phyloP scores from a whole-genome alignment of 2,329 filamentous ascomycete species.

The Coniochaeta pulveracea region DNA sequence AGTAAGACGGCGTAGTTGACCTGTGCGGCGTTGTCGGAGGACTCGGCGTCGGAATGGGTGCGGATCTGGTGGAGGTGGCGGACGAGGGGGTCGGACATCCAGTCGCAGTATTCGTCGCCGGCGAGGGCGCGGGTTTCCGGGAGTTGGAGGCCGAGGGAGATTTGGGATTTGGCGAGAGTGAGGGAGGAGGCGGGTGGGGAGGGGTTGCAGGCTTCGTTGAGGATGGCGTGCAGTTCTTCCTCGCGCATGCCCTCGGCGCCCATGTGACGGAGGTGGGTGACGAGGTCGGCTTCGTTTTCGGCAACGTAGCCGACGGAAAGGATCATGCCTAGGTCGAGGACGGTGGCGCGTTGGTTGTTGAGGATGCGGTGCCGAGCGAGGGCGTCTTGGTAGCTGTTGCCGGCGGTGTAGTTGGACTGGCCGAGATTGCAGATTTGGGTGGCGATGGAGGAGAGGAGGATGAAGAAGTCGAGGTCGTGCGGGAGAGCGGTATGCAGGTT shows the following conservation, averaged over 20 bases:
- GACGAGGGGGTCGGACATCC: conserved; percentile 9
- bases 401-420: conserved; percentile 47
- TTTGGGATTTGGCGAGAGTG: conserved; percentile 7
- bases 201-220: conserved; percentile 9
- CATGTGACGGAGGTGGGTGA: conserved; percentile 7
- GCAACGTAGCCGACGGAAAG: conserved; percentile 6
- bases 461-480: conserved; percentile 26
- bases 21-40: neutral
- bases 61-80: neutral
- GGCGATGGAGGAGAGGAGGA: conserved; percentile 41
- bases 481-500: conserved; percentile 31
- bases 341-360: neutral
- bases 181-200: neutral
- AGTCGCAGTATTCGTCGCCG: conserved; percentile 6
- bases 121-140: conserved; percentile 10
- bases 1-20: neutral
- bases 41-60: neutral
- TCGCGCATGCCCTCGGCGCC: conserved; percentile 11
- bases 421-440: conserved; percentile 45
- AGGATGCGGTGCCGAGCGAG: conserved; percentile 20
- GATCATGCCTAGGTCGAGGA: conserved; percentile 1
- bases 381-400: conserved; percentile 38
- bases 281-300: conserved; percentile 8
- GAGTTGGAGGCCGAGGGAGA: conserved; percentile 8
- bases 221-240: conserved; percentile 11